Percentiles rank a stretch among this genome's conserved stretches.
Evolutionary conservation across 1,284 basidiomycete species (phyloP).

Genomic region (Bjerkandera adusta): DNA sequence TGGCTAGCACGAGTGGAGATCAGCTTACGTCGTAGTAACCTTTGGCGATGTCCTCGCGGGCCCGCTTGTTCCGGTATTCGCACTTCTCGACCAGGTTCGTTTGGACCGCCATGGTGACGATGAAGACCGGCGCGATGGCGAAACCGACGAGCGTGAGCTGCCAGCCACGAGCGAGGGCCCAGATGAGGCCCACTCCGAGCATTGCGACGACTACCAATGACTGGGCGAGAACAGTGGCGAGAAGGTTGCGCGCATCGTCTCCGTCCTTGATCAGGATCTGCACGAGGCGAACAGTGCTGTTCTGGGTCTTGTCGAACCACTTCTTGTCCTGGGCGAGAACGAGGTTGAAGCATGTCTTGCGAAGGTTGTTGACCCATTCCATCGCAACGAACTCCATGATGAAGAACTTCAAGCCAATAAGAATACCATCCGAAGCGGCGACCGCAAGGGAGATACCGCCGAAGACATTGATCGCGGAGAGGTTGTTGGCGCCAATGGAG

Average conservation of each 20-base stretch:
- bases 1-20: constrained; percentile 5
- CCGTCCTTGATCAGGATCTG: constrained; percentile 88
- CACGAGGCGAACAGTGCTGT: constrained; percentile 67
- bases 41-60: constrained; percentile 82
- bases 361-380: constrained; percentile 73
- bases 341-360: constrained; percentile 55
- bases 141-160: constrained; percentile 91
- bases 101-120: constrained; percentile 71
- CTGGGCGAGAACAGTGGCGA: constrained; percentile 77
- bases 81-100: constrained; percentile 66
- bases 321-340: constrained; percentile 83
- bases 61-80: constrained; percentile 81
- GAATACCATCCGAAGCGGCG: constrained; percentile 73
- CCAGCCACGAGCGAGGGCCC: constrained; percentile 91
- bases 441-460: constrained; percentile 71
- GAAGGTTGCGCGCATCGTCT: constrained; percentile 83
- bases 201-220: constrained; percentile 75
- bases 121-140: constrained; percentile 85
- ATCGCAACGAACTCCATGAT: constrained; percentile 76
- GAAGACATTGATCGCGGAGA: constrained; percentile 66
- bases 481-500: constrained; percentile 63
- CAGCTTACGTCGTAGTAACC: constrained; percentile 79
- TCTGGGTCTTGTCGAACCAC: constrained; percentile 82
- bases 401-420: constrained; percentile 74
- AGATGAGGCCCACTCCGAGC: constrained; percentile 80